Evolutionary conservation across 2,329 filamentous ascomycete species (phyloP).

Genomic region (Reticulascus tulasneorum): DNA sequence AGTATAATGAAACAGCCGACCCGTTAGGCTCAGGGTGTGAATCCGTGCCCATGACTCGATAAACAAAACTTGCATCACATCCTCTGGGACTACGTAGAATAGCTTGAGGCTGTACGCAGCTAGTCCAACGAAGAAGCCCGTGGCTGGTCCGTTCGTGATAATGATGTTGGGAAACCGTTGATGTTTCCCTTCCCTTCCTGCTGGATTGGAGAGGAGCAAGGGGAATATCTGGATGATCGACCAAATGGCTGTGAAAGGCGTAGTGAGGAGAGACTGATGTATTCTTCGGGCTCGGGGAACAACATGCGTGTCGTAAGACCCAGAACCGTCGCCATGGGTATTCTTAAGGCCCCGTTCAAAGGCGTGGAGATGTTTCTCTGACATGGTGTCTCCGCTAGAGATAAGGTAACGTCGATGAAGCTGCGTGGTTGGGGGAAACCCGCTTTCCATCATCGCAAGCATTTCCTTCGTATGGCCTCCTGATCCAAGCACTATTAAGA

Average conservation of each 20-base stretch:
- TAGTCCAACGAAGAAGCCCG: conserved; percentile 69
- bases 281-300: conserved; percentile 77
- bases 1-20: conserved; percentile 63
- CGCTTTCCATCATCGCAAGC: conserved; percentile 71
- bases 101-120: conserved; percentile 46
- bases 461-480: conserved; percentile 96
- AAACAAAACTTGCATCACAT: conserved; percentile 71
- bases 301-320: conserved; percentile 59
- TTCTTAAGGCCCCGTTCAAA: conserved; percentile 31
- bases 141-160: conserved; percentile 84
- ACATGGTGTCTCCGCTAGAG: conserved; percentile 72
- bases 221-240: conserved; percentile 62
- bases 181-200: conserved; percentile 15
- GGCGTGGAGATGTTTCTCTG: conserved; percentile 62
- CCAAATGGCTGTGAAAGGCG: conserved; percentile 63
- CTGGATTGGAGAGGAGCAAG: conserved; percentile 42
- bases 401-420: conserved; percentile 79
- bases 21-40: conserved; percentile 76
- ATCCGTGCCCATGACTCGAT: conserved; percentile 92
- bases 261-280: conserved; percentile 73
- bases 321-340: conserved; percentile 22
- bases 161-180: conserved; percentile 66
- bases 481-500: conserved; percentile 82
- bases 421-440: conserved; percentile 44
- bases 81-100: conserved; percentile 37